Conservation (phyloP, 768 basidiomycete species). For the Punctularia strigosozonata region DNA sequence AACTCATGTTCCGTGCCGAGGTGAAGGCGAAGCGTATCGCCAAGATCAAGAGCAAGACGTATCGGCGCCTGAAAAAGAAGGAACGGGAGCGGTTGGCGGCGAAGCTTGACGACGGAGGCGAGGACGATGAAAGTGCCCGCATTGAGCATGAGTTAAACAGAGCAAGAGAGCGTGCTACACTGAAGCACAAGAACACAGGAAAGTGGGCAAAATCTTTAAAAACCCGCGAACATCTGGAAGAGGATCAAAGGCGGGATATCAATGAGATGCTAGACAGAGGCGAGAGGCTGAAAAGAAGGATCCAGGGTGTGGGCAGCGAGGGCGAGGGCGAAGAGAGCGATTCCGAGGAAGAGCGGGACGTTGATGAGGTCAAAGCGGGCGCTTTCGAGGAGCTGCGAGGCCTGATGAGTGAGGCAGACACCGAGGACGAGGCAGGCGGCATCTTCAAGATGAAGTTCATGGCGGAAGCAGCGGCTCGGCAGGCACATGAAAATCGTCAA, state of each 20-base stretch:
- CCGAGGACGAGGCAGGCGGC: constrained; percentile 18
- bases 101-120: constrained; percentile 38
- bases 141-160: constrained; percentile 68
- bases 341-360: constrained; percentile 24
- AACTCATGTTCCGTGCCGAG: constrained; percentile 89
- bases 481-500: constrained; percentile 41
- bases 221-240: constrained; percentile 54
- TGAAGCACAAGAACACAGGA: constrained; percentile 79
- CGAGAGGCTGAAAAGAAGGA: constrained; percentile 68
- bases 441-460: constrained; percentile 98
- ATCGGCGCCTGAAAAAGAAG: constrained; percentile 74
- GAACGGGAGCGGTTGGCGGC: constrained; percentile 49
- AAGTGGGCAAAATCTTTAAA: constrained; percentile 80
- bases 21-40: constrained; percentile 78
- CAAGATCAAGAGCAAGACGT: constrained; percentile 95
- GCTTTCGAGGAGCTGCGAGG: constrained; percentile 65
- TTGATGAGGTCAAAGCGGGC: constrained; percentile 42
- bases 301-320: constrained; percentile 50
- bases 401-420: constrained; percentile 15
- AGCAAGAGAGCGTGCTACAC: constrained; percentile 81
- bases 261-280: constrained; percentile 78
- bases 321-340: constrained; percentile 33
- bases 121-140: constrained; percentile 36
- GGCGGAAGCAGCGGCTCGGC: constrained; percentile 78
- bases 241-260: constrained; percentile 54